Percentiles rank a stretch among this genome's conserved stretches.
Evolutionary conservation across 2,329 filamentous ascomycete genomes (phyloP).

Genomic region (Cercospora beticola): DNA sequence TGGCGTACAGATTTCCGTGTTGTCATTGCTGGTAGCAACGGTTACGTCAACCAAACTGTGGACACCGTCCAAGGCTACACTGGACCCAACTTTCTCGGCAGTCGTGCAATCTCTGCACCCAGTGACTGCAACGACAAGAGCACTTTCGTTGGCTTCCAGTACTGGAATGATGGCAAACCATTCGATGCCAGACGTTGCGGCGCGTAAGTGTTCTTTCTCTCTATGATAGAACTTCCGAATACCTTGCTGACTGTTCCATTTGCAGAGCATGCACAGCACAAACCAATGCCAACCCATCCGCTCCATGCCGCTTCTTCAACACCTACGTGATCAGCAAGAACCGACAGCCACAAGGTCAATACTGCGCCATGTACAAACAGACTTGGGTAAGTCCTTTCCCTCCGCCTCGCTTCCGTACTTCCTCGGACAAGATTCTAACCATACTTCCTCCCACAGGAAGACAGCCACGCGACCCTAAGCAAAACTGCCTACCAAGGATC

Average conservation of each 20-base stretch:
- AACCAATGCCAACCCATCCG: background rate
- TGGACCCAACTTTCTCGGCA: conserved; percentile 21
- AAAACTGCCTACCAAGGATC: conserved; percentile 7
- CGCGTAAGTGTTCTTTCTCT: conserved; percentile 3
- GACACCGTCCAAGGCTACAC: conserved; percentile 18
- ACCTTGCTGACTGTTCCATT: conserved; percentile 30
- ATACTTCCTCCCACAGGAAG: background rate
- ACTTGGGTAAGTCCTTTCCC: conserved; percentile 14
- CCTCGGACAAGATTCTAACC: background rate
- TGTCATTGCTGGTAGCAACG: conserved; percentile 19
- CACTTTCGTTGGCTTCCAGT: conserved; percentile 33
- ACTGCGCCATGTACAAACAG: conserved; percentile 27
- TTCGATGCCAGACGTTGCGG: conserved; percentile 38
- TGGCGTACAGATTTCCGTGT: conserved; percentile 23
- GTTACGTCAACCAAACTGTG: conserved; percentile 15
- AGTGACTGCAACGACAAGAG: conserved; percentile 30
- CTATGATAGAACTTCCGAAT: background rate
- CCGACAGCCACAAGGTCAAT: conserved; percentile 22
- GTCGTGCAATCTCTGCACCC: conserved; percentile 32
- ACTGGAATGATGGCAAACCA: conserved; percentile 33
- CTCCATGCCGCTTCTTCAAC: conserved; percentile 26
- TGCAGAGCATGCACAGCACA: conserved; percentile 9
- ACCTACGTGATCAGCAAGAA: conserved; percentile 24
- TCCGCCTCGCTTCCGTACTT: background rate
- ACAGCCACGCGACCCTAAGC: conserved; percentile 3